Evolutionary conservation across 768 basidiomycete species (phyloP).

Genomic region (Dacryopinax primogenitus): DNA sequence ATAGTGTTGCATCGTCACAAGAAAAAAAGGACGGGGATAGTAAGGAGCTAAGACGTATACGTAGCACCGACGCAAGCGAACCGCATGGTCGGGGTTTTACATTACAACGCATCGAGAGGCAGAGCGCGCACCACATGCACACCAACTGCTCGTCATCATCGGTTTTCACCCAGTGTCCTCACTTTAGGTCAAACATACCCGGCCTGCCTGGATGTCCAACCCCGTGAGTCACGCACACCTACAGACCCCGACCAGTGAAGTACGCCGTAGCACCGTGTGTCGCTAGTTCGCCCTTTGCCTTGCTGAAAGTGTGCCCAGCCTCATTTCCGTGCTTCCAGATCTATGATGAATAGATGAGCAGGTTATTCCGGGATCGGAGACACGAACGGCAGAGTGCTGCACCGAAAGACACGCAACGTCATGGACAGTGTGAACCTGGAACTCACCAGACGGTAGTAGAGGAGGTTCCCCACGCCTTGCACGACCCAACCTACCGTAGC

Average conservation of each 20-base stretch:
- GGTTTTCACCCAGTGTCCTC: neutral
- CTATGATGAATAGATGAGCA: slow-evolving; percentile 28
- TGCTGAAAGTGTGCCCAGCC: slow-evolving; percentile 78
- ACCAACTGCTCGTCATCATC: neutral
- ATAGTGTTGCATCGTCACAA: neutral
- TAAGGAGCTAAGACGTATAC: neutral
- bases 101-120: neutral
- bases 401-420: neutral
- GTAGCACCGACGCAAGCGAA: no score
- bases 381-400: no score
- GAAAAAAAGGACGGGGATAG: no score
- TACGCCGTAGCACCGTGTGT: slow-evolving; percentile 77
- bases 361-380: slow-evolving; percentile 6
- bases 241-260: slow-evolving; percentile 38
- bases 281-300: slow-evolving; percentile 78
- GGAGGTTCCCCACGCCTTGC: slow-evolving; percentile 70
- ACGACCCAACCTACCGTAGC: slow-evolving; percentile 78
- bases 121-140: neutral
- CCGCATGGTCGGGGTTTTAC: neutral
- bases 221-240: neutral
- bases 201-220: neutral
- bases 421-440: neutral
- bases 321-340: slow-evolving; percentile 67
- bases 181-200: neutral
- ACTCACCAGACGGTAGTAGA: slow-evolving; percentile 61